Evolutionary conservation across 352 stramenopile species (phyloP), one percentile per base, ranked within the genome.

Genomic region (Pythium myriotylum): DNA sequence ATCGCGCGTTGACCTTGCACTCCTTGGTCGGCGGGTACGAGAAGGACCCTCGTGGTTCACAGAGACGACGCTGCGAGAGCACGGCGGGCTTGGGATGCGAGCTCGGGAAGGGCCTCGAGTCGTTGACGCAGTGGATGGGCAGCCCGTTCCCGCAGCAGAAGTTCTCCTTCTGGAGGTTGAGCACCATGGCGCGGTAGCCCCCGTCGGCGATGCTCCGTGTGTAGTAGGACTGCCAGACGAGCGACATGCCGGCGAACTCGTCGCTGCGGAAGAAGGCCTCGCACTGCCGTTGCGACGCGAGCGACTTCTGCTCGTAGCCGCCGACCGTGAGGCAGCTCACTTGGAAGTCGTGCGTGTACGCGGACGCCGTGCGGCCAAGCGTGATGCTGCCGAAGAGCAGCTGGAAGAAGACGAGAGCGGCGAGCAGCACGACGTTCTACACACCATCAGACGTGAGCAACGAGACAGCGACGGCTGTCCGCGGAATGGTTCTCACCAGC

Each of bases 151-250:
- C 84, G 47, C 84, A 92, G 52, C 84, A 92, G 29, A 90, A 89
- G 29, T 82, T 77, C 9, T 75, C 70, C 46, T 81, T 78, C 56
- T 92, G 76, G 12, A 92, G 53, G 19, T 62, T 76, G 39, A 91
- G 70, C 32, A 92, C 65, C 70, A 79, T 77, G 7, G 79, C 67
- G 20, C 80, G 77, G 27, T 84, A 81, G 10, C 74, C 74, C 24
- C 66, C 65, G 33, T 73, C 62, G 22, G 53, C 57, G 20, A 76
- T 40, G 54, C 79, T 89, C 55, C 77, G 72, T 23, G 62, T 52
- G 60, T 88, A 91, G 60, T 91, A 93, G 19, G 77, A 76, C 45
- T 91, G 80, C 84, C 84, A 93, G 27, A 88, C 82, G 16, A 93
- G 67, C 49, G 77, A 73, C 29, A 74, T 70, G 43, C 84, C 81